These are phyloP conservation scores for Coemansia sp. DNA, from an alignment of 192 early-diverging fungal species.

Conservation along the genomic window DNA sequence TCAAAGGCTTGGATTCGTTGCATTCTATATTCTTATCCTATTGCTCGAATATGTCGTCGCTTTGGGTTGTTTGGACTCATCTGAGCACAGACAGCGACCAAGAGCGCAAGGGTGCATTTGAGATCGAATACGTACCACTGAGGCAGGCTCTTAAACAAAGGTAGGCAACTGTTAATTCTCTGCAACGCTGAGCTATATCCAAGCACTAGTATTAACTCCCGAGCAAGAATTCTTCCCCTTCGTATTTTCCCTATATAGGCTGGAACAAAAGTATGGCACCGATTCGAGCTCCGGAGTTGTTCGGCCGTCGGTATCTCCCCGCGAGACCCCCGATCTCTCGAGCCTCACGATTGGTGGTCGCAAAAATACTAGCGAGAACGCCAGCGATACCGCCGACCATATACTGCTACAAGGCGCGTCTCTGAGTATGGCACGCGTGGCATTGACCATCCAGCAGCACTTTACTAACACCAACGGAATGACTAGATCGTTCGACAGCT, in stretches of 20 bases:
- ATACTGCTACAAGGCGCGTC: background rate
- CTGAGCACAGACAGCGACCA: slow-evolving; percentile 1
- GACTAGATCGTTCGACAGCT: background rate
- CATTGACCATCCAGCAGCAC: slow-evolving; percentile 6
- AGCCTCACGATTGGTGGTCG: background rate
- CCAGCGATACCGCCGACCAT: background rate
- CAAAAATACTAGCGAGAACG: background rate
- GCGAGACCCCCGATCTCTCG: background rate
- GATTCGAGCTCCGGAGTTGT: background rate
- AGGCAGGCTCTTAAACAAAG: background rate
- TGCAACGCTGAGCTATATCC: background rate
- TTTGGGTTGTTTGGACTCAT: slow-evolving; percentile 29
- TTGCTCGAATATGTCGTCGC: background rate
- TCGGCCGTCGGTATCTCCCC: background rate
- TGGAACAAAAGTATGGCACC: background rate
- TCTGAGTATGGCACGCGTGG: background rate
- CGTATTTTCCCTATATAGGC: background rate
- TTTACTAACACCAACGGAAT: slow-evolving; percentile 7
- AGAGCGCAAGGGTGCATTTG: background rate
- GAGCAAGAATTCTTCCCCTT: background rate
- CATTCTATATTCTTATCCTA: background rate
- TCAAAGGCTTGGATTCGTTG: background rate
- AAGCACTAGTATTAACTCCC: background rate
- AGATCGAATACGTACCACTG: background rate
- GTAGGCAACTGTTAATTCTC: background rate